Evolutionary conservation across 768 basidiomycete genomes (phyloP), one percentile per base, ranked within the genome.

Genomic region (Pholiota molesta): DNA sequence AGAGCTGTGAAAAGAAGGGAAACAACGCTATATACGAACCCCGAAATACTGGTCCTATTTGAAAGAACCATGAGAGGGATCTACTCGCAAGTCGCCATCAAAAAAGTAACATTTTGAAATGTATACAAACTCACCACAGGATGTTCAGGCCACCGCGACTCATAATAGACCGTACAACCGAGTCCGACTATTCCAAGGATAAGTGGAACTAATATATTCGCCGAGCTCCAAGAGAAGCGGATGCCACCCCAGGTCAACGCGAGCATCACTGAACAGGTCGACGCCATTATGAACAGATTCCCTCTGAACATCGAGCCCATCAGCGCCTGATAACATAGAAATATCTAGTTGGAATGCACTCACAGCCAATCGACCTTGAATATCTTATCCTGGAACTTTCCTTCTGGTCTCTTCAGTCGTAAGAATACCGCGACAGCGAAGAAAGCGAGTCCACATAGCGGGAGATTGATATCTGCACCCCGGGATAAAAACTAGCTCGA

Each of bases 181-280:
- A 86, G 56, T 0, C 77, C 78, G 8, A 71, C 52, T 4, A 79
- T 5, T 0, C 85, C 85, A 29, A 83, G 35, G 17, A 78, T 64
- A 1, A 86, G 70, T 0, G 83, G 81, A 1, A 74, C 73, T 14
- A 86, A 70, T 10, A 83, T 75, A 1, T 63, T 64, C 10, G 67
- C 70, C 0, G 78, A 79, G 2, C 59, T 62, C 84, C 85, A 86
- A 0, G 78, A 53, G 59, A 76, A 81, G 0, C 67, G 64, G 26
- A 77, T 69, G 0, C 85, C 84, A n/a, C 78, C 84, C 78, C 79
- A 84, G 1, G 81, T 83, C 6, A 86, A 68, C 0, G 69, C 82
- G 47, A 84, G 70, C 40, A 79, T 75, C n/a, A 62, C 65, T 7
- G 73, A 62, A 8, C 70, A 68, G 1, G 81, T 74, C 8, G 75